Conservation (phyloP, 2,329 filamentous ascomycete species). For the Aspergillus ochraceus region DNA sequence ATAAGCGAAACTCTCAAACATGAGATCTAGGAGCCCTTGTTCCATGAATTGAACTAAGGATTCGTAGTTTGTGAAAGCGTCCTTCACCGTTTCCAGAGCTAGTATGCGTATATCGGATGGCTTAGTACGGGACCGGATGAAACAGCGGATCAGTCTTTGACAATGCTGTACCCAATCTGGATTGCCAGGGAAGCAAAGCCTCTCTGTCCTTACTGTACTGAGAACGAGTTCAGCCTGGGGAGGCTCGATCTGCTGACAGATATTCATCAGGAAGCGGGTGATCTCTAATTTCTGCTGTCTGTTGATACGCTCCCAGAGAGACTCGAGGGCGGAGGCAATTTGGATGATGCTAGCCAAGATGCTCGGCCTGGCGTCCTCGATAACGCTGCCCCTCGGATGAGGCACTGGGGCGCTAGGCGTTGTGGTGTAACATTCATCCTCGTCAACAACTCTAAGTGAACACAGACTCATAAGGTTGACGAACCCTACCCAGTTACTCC, state of each 20-base stretch:
- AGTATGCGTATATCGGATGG: slow-evolving; percentile 40
- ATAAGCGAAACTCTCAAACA: slow-evolving; percentile 36
- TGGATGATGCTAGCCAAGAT: slow-evolving; percentile 40
- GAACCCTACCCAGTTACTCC: slow-evolving; percentile 34
- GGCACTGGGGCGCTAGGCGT: slow-evolving; percentile 24
- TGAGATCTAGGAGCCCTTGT: slow-evolving; percentile 32
- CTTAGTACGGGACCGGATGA: slow-evolving; percentile 39
- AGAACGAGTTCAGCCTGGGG: slow-evolving; percentile 42
- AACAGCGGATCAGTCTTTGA: slow-evolving; percentile 36
- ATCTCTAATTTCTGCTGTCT: slow-evolving; percentile 37
- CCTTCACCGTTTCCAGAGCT: slow-evolving; percentile 40
- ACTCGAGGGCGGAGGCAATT: slow-evolving; percentile 37
- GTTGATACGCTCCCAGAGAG: slow-evolving; percentile 38
- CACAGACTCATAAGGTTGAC: slow-evolving; percentile 35
- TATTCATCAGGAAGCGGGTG: slow-evolving; percentile 36
- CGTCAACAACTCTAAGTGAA: slow-evolving; percentile 35
- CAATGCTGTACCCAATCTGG: slow-evolving; percentile 35
- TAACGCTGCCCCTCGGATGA: slow-evolving; percentile 25
- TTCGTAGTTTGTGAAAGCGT: slow-evolving; percentile 37
- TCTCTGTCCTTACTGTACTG: slow-evolving; percentile 33
- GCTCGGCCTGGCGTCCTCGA: slow-evolving; percentile 38
- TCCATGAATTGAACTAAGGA: slow-evolving; percentile 31
- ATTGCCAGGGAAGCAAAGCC: slow-evolving; percentile 35
- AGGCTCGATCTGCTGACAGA: slow-evolving; percentile 37
- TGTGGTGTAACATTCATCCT: slow-evolving; percentile 20